Evolutionary conservation across 2,329 filamentous ascomycete species (phyloP).

Genomic region (Penicillium sp.): DNA sequence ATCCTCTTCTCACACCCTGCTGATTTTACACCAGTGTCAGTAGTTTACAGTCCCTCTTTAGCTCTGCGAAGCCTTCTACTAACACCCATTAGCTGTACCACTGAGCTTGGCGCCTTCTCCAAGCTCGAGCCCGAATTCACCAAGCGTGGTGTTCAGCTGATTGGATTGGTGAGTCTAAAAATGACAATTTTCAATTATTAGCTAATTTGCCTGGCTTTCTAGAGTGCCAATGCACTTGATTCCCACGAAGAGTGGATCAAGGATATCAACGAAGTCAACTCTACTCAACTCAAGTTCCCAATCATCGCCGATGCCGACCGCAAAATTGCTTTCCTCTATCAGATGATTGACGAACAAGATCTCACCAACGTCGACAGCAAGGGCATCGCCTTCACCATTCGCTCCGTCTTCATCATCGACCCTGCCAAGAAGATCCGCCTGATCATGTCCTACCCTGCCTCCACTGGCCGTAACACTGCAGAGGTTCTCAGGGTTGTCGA

Average conservation of each 20-base stretch:
- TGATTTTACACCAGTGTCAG: constrained; percentile 72
- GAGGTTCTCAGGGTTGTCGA: constrained; percentile 77
- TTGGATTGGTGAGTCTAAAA: constrained; percentile 61
- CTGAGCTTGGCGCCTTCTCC: constrained; percentile 89
- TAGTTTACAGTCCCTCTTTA: not conserved
- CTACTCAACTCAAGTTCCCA: constrained; percentile 67
- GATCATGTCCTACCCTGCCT: constrained; percentile 89
- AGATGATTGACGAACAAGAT: constrained; percentile 82
- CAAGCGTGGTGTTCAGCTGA: constrained; percentile 84
- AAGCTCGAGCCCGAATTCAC: constrained; percentile 88
- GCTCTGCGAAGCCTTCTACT: not conserved
- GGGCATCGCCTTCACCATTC: constrained; percentile 78
- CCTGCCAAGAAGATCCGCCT: constrained; percentile 89
- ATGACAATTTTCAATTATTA: not conserved
- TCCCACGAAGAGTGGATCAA: constrained; percentile 84
- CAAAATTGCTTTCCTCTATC: constrained; percentile 71
- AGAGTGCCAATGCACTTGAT: constrained; percentile 74
- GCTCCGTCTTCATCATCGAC: constrained; percentile 92
- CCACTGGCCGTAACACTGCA: constrained; percentile 77
- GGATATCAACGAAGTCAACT: constrained; percentile 76
- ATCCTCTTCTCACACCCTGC: constrained; percentile 68
- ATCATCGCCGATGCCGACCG: constrained; percentile 80
- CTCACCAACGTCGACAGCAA: constrained; percentile 76
- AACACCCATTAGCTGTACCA: constrained; percentile 63
- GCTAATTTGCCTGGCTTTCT: not conserved